Base-by-base conservation (phyloP, 2,329 filamentous ascomycete species). In the Fusarium newnesense region DNA sequence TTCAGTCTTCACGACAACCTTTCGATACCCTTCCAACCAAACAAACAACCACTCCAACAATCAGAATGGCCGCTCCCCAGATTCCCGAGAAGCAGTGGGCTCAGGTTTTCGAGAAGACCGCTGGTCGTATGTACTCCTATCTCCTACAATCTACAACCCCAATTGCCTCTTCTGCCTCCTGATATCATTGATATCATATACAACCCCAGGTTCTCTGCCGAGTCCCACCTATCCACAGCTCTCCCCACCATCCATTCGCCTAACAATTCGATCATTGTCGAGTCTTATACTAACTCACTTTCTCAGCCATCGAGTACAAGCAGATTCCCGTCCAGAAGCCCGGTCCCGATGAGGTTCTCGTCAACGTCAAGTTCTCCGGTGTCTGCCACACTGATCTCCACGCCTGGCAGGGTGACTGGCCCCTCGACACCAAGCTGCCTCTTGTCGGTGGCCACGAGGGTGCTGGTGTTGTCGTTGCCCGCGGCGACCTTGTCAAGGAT, bases 401-500 rank as follows among this genome's bases (percentile, higher is more conserved):
- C 82, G 94, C 94, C 77, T 89, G 96, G 84, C 93, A 94, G 74
- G 95, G 95, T 66, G 95, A 97, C 86, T 97, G 95, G 95, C 95
- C 95, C 58, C 84, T 97, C 58, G 82, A 86, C n/a, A 89, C 89
- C 80, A 97, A 97, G 86, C 85, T 96, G 70, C 94, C 95, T 39
- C 89, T 97, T 21, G 92, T 97, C 64, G 95, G 95, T 80, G 94
- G 94, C 53, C 92, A 92, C 83, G 89, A 92, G 80, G 90, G 95
- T 78, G 94, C 94, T 34, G 95, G 95, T 80, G 84, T 95, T 57
- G 93, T 97, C 42, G 95, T 98, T 39, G 91, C 93, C 58, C 89
- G 88, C 72, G 95, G 95, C 77, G 86, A 92, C 24, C 88, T 97
- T 40, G 94, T 96, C 73, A 84, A 88, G 7, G 94, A 96, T 77